Evolutionary conservation across 2,329 filamentous ascomycete genomes (phyloP).

Genomic region (Xylaria sp.): DNA sequence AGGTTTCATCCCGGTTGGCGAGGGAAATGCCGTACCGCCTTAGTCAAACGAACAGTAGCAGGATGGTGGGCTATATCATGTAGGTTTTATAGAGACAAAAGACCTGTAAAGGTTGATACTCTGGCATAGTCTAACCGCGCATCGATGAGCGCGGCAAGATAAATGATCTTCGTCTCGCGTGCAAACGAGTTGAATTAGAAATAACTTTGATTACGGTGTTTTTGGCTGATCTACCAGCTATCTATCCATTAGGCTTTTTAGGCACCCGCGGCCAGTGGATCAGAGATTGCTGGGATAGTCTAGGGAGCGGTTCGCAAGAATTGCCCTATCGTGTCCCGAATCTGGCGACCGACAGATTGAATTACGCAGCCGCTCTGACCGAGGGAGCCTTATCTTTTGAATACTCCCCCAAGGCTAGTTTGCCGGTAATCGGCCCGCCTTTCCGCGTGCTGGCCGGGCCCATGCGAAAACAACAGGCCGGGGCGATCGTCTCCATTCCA

Average conservation of each 20-base stretch:
- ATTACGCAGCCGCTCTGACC: slow-evolving; percentile 11
- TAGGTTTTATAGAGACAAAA: slow-evolving; percentile 3
- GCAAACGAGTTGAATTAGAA: slow-evolving; percentile 18
- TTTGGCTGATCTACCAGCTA: slow-evolving; percentile 26
- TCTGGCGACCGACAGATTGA: slow-evolving; percentile 19
- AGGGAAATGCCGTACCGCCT: slow-evolving; percentile 15
- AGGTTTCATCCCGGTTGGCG: slow-evolving; percentile 31
- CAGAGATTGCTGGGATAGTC: background rate
- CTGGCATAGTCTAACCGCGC: slow-evolving; percentile 25
- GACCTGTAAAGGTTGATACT: slow-evolving; percentile 10
- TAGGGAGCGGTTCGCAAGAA: background rate
- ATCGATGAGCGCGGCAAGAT: slow-evolving; percentile 23
- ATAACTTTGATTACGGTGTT: slow-evolving; percentile 16
- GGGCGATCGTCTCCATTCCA: slow-evolving; percentile 20
- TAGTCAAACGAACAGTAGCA: slow-evolving; percentile 11
- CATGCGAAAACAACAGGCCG: slow-evolving; percentile 8
- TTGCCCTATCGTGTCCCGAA: background rate
- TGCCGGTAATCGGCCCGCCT: slow-evolving; percentile 24
- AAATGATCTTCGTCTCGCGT: slow-evolving; percentile 28
- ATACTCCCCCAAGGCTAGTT: background rate
- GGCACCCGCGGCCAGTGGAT: slow-evolving; percentile 13
- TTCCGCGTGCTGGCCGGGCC: slow-evolving; percentile 18
- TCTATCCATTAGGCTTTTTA: slow-evolving; percentile 29
- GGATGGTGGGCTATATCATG: slow-evolving; percentile 18
- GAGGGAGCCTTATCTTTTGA: slow-evolving; percentile 17